Percentiles rank a stretch among this genome's conserved stretches.
Evolutionary conservation across 192 early-diverging fungal species (phyloP).

Genomic region (Podila minutissima): DNA sequence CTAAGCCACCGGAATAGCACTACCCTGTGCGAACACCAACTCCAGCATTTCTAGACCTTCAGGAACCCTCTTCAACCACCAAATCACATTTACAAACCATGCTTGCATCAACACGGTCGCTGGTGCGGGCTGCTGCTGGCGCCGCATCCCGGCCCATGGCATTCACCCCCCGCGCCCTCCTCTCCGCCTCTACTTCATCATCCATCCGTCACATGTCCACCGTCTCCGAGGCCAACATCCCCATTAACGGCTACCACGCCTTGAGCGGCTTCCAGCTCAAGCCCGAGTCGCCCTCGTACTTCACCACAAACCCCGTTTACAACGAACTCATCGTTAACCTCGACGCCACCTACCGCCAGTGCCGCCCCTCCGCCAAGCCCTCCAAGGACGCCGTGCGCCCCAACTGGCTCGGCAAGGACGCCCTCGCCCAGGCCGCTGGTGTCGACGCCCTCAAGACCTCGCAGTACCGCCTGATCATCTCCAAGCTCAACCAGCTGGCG

Average conservation of each 20-base stretch:
- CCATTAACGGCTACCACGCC: constrained; percentile 18
- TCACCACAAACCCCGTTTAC: constrained; percentile 86
- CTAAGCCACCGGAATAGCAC: neutral
- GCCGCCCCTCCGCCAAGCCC: constrained; percentile 22
- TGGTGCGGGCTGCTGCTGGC: constrained; percentile 1
- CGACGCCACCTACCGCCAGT: constrained; percentile 60
- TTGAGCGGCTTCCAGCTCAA: constrained; percentile 52
- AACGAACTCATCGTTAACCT: constrained; percentile 77
- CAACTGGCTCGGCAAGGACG: constrained; percentile 51
- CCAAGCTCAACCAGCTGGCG: constrained; percentile 57
- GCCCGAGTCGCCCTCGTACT: constrained; percentile 83
- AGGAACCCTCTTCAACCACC: neutral
- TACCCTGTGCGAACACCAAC: neutral
- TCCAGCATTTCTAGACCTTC: neutral
- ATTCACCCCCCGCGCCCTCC: neutral
- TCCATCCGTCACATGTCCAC: constrained; percentile 14
- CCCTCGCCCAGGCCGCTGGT: constrained; percentile 53
- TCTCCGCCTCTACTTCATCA: neutral
- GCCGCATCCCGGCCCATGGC: neutral
- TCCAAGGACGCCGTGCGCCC: constrained; percentile 30
- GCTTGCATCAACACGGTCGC: neutral
- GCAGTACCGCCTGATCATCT: constrained; percentile 62
- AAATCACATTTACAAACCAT: neutral
- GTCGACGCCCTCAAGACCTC: constrained; percentile 59
- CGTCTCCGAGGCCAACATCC: constrained; percentile 4